phyloP scores from a whole-genome alignment of 768 basidiomycete species.

The Lactifluus rugatus region DNA sequence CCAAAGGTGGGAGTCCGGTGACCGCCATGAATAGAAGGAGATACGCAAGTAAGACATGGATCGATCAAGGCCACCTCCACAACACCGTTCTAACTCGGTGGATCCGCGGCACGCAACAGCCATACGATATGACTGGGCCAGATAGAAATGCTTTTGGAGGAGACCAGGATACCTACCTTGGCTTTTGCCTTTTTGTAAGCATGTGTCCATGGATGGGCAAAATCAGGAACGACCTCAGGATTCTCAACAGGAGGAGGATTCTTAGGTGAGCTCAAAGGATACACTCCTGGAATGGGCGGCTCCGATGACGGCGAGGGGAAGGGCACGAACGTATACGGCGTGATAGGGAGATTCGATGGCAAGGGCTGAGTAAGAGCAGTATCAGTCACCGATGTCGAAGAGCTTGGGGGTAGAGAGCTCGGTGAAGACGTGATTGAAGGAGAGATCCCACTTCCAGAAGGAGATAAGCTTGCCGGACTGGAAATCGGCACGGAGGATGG shows the following conservation, averaged over 20 bases:
- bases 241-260: conserved; percentile 44
- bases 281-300: conserved; percentile 41
- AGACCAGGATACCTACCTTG: conserved; percentile 1
- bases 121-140: too few species aligned
- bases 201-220: conserved; percentile 42
- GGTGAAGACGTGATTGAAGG: background rate
- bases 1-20: too few species aligned
- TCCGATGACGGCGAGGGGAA: conserved; percentile 32
- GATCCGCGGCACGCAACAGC: too few species aligned
- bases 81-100: too few species aligned
- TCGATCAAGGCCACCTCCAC: too few species aligned
- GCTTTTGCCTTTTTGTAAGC: conserved; percentile 51
- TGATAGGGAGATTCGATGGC: conserved; percentile 6
- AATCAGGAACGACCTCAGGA: conserved; percentile 37
- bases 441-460: background rate
- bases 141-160: background rate
- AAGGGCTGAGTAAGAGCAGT: background rate
- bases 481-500: background rate
- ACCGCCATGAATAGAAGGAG: too few species aligned
- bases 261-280: conserved; percentile 44
- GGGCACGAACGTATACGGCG: conserved; percentile 8
- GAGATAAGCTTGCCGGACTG: background rate
- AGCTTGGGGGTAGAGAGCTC: background rate
- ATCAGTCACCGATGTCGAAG: background rate
- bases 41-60: too few species aligned